These are phyloP conservation scores for Magnolia officinalis DNA, from an alignment of 164 flowering plant species.

Conservation along the genomic window DNA sequence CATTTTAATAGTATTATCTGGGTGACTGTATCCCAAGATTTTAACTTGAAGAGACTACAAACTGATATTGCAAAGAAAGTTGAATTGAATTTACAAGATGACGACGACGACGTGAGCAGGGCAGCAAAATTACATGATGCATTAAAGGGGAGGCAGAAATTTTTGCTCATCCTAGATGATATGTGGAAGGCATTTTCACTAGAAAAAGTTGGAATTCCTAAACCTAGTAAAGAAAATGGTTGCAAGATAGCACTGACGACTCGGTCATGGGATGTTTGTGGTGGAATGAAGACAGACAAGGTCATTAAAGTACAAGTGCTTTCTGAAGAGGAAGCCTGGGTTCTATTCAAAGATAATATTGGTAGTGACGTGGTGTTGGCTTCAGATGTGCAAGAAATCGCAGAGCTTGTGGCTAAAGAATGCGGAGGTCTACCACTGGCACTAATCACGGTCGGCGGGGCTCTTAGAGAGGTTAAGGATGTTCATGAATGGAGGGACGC, in stretches of 20 bases:
- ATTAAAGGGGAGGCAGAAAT: background rate
- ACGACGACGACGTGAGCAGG: background rate
- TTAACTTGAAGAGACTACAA: background rate
- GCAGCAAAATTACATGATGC: background rate
- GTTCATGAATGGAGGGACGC: background rate
- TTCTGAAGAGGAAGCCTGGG: background rate
- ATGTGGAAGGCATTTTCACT: conserved; percentile 5
- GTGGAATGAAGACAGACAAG: background rate
- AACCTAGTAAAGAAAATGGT: conserved; percentile 3
- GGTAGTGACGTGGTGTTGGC: background rate
- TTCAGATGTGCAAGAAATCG: background rate
- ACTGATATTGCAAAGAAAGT: conserved; percentile 1
- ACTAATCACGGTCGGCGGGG: background rate
- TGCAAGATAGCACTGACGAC: conserved; percentile 8
- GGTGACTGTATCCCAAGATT: conserved; percentile 5
- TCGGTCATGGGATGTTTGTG: background rate
- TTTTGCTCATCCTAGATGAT: conserved; percentile 15
- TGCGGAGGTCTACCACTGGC: conserved; percentile 2
- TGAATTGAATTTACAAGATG: background rate
- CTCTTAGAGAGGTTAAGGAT: background rate
- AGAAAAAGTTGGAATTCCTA: conserved; percentile 11
- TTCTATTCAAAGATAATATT: background rate
- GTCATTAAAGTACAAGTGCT: background rate
- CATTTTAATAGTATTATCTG: background rate
- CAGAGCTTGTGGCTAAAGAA: background rate